Evolutionary conservation across 2,329 filamentous ascomycete species (phyloP).

Genomic region (Drechslerella dactyloides): DNA sequence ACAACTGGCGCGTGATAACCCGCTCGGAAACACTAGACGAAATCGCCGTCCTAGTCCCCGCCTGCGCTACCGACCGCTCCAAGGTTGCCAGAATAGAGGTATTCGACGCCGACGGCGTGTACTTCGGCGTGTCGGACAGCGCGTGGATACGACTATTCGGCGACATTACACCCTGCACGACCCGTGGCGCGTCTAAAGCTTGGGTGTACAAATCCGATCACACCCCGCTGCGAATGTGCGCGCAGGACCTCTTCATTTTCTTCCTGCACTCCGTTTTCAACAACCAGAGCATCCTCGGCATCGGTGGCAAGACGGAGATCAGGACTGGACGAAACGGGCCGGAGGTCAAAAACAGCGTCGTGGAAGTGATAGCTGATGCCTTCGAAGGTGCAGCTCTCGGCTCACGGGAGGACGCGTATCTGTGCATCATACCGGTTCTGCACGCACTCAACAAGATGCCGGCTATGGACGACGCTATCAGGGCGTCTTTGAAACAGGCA

Average conservation of each 20-base stretch:
- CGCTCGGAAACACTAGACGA: too few species aligned
- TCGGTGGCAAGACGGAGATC: constrained; percentile 23
- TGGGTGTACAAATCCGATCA: neutral
- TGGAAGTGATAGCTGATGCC: constrained; percentile 51
- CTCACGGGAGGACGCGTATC: constrained; percentile 54
- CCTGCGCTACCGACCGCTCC: too few species aligned
- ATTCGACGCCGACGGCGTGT: too few species aligned
- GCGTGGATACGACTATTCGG: neutral
- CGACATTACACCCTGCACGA: neutral
- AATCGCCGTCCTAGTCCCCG: too few species aligned
- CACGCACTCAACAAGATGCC: constrained; percentile 36
- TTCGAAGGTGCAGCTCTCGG: constrained; percentile 54
- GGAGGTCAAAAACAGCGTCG: constrained; percentile 21
- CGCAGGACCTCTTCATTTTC: constrained; percentile 45
- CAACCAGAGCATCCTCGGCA: constrained; percentile 12
- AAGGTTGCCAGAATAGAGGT: too few species aligned
- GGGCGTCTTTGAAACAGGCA: constrained; percentile 15
- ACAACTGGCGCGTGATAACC: too few species aligned
- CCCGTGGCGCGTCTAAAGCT: neutral
- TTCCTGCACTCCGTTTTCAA: constrained; percentile 18
- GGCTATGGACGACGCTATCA: constrained; percentile 16
- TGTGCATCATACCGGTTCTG: constrained; percentile 56
- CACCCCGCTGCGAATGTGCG: constrained; percentile 34
- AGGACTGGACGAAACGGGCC: constrained; percentile 10
- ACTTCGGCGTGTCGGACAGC: too few species aligned